Evolutionary conservation across 768 basidiomycete species (phyloP).

Genomic region (Rhodotorula sphaerocarpa): DNA sequence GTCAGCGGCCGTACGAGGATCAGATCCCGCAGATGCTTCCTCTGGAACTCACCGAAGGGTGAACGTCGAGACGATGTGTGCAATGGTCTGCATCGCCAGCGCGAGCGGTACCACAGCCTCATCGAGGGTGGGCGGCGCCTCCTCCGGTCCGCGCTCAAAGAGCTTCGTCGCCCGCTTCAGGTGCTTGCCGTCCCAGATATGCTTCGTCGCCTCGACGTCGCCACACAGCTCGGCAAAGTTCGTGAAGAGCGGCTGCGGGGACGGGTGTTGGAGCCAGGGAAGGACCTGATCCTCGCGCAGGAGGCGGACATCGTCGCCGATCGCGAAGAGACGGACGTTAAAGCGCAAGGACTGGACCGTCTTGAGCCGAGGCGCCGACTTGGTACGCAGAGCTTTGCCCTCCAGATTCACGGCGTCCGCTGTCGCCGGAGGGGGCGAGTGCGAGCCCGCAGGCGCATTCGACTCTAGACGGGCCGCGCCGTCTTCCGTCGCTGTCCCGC

Average conservation of each 20-base stretch:
- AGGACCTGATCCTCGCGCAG: not conserved
- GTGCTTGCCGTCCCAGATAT: conserved; percentile 12
- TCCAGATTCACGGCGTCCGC: too few species aligned
- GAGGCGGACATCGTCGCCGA: not conserved
- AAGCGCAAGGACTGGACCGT: conserved; percentile 1
- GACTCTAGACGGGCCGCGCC: not conserved
- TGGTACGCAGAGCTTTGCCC: too few species aligned
- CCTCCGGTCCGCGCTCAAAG: not conserved
- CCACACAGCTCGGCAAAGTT: not conserved
- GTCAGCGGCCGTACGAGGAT: conserved; percentile 45
- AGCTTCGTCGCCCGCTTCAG: not conserved
- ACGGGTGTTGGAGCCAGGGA: conserved; percentile 9
- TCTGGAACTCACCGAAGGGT: conserved; percentile 59
- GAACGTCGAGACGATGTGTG: conserved; percentile 59
- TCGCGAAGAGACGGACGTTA: conserved; percentile 6
- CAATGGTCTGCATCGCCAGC: conserved; percentile 63
- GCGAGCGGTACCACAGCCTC: conserved; percentile 59
- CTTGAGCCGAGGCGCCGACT: not conserved
- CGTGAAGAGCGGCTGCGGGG: not conserved
- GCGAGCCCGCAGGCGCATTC: too few species aligned
- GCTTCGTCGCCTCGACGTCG: not conserved
- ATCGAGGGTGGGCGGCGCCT: conserved; percentile 43
- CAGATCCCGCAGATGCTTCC: conserved; percentile 44
- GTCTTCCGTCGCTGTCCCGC: not conserved
- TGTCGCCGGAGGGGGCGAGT: too few species aligned